Base-by-base conservation (phyloP, 805 yeast genomes). In the Candida sakaeoensis region DNA sequence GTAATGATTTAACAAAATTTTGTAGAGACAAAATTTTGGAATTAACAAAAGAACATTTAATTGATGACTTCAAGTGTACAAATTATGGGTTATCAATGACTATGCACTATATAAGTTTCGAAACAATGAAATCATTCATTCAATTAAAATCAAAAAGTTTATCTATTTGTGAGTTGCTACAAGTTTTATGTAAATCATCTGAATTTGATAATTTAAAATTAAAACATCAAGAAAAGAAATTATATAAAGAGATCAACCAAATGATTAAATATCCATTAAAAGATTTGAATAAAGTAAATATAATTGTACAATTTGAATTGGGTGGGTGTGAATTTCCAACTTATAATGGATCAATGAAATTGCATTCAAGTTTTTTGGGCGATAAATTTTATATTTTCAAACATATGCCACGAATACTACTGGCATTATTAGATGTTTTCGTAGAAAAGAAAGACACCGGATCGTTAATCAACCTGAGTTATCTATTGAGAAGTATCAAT, bases 261-360 rank as follows among this genome's bases (percentile, higher is more conserved):
- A 47, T 63, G 1, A 43, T 72, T 1, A 63, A 55, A 41, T 72
- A 44, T 45, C 70, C 74, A 2, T 45, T 60, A 16, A 53, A 54
- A 2, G 58, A 60, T 13, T 51, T 55, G 15, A 71, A 72, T 8
- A 76, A 76, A 42, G 55, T 72, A 0, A 63, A 60, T 3, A 45
- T 76, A 6, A 17, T 74, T 8, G 53, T 74, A 7, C 80, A 77
- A 44, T 70, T 61, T 50, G 80, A 75, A 37, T 55, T 77, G 7
- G 75, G 80, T 1, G 77, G 78, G 0, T 34, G 70, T 3, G 77
- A 71, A 19, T 70, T 54, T 38, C 80, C 81, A 1, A 49, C 48
- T 3, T 71, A 63, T 40, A 60, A 53, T 4, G 77, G 73, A 1
- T 60, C 76, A 1, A 37, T 44, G 21, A 68, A 65, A 35, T 53